phyloP scores from a whole-genome alignment of 768 basidiomycete genomes.

The Multifurca ochricompacta region DNA sequence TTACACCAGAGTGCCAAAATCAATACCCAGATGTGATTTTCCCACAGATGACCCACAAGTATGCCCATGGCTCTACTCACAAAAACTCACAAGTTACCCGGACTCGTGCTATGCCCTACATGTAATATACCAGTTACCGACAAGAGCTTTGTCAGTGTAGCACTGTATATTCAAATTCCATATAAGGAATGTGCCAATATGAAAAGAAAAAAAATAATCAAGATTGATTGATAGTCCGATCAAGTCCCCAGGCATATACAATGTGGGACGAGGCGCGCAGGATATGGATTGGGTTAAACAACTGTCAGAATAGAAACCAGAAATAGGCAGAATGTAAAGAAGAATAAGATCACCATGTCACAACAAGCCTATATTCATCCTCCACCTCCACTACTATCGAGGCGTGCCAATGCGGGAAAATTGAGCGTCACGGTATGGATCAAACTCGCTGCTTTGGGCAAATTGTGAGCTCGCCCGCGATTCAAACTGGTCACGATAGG shows the following conservation, averaged over 20 bases:
- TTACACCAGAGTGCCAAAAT: no score
- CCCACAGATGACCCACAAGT: no score
- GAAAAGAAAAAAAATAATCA: not conserved
- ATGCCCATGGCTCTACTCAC: no score
- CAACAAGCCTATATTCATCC: not conserved
- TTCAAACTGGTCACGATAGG: conserved; percentile 31
- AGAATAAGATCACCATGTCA: not conserved
- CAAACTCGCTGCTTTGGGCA: conserved; percentile 29
- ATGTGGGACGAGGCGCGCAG: not conserved
- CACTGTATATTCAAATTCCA: no score
- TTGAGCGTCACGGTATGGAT: conserved; percentile 29
- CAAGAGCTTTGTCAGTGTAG: no score
- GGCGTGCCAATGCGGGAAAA: conserved; percentile 25
- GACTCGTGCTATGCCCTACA: no score
- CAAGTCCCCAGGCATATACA: not conserved
- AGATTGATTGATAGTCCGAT: conserved; percentile 6
- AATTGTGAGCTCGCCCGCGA: conserved; percentile 17
- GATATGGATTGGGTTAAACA: not conserved
- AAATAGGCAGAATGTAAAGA: not conserved
- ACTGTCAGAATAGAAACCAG: not conserved
- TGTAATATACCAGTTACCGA: no score
- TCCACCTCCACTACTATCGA: conserved; percentile 3
- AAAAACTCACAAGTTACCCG: no score
- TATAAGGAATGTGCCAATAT: conserved; percentile 6
- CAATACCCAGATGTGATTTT: no score